phyloP scores from a whole-genome alignment of 176 grass and related monocot species.

The Cocos nucifera region DNA sequence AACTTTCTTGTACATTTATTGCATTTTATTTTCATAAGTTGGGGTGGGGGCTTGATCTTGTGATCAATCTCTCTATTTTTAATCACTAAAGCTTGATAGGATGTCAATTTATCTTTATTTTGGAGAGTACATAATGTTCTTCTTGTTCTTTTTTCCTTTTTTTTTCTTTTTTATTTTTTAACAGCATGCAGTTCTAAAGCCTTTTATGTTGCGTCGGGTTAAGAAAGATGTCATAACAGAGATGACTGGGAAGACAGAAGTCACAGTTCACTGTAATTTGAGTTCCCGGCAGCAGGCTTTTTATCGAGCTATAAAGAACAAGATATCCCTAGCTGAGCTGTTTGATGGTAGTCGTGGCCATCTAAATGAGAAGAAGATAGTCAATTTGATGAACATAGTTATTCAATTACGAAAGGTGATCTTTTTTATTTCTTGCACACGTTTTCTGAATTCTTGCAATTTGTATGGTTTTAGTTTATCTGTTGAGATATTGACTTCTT shows the following conservation, averaged over 20 bases:
- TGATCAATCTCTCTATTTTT: too few species aligned
- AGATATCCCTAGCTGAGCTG: constrained; percentile 94
- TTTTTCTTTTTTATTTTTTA: constrained; percentile 3
- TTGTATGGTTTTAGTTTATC: too few species aligned
- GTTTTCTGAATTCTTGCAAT: too few species aligned
- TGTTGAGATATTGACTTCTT: too few species aligned
- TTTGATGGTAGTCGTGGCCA: constrained; percentile 79
- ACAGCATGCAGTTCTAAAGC: constrained; percentile 97
- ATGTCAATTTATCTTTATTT: too few species aligned
- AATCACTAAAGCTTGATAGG: too few species aligned
- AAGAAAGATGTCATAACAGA: constrained; percentile 99
- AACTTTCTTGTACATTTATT: too few species aligned
- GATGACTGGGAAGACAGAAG: constrained; percentile 97
- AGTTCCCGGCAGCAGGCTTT: constrained; percentile 97
- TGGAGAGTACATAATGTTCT: too few species aligned
- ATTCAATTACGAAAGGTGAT: constrained; percentile 95
- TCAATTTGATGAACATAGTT: constrained; percentile 99
- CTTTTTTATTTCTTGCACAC: background rate
- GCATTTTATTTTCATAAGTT: too few species aligned
- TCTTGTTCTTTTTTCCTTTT: background rate
- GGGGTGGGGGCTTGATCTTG: too few species aligned
- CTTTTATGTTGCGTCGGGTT: constrained; percentile 94
- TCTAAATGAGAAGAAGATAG: constrained; percentile 93
- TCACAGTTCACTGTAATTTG: constrained; percentile 84
- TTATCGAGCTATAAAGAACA: constrained; percentile 99